Evolutionary conservation across 140 eudicot species (phyloP).

Genomic region (Flaveria floridana): DNA sequence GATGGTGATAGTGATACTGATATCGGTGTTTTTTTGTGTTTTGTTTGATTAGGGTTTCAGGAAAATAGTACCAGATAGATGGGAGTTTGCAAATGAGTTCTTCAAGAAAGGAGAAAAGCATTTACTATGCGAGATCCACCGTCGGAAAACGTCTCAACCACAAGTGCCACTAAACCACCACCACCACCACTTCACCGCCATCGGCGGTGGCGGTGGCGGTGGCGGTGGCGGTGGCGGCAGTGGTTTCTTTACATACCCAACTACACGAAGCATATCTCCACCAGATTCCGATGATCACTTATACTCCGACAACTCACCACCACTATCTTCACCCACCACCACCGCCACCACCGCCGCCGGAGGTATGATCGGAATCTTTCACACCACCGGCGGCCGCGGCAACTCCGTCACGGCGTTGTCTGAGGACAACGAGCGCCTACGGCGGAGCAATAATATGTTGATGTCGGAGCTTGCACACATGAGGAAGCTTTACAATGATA

Average conservation of each 20-base stretch:
- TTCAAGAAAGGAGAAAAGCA: constrained; percentile 94
- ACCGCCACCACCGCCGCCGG: constrained; percentile 24
- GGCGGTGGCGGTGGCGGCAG: background rate
- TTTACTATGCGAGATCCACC: constrained; percentile 91
- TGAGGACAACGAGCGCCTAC: constrained; percentile 78
- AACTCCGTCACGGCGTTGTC: constrained; percentile 64
- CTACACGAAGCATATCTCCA: constrained; percentile 69
- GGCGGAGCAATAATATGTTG: constrained; percentile 76
- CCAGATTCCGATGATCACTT: constrained; percentile 75
- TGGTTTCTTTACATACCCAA: constrained; percentile 49
- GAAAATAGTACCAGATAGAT: constrained; percentile 93
- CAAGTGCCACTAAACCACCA: constrained; percentile 52
- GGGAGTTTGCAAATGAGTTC: constrained; percentile 96
- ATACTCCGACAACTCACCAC: constrained; percentile 51
- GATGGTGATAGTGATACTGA: background rate
- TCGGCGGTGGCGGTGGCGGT: constrained; percentile 15
- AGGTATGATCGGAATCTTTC: constrained; percentile 37
- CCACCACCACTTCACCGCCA: constrained; percentile 33
- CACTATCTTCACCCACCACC: constrained; percentile 49
- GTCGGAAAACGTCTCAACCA: constrained; percentile 82
- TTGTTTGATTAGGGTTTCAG: constrained; percentile 77
- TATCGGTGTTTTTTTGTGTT: constrained; percentile 12
- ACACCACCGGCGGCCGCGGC: constrained; percentile 1
- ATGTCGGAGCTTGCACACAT: constrained; percentile 86
- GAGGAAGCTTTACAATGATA: constrained; percentile 88